These are phyloP conservation scores for Mimosa pudica DNA, from an alignment of 306 rosid species.

Conservation along the genomic window DNA sequence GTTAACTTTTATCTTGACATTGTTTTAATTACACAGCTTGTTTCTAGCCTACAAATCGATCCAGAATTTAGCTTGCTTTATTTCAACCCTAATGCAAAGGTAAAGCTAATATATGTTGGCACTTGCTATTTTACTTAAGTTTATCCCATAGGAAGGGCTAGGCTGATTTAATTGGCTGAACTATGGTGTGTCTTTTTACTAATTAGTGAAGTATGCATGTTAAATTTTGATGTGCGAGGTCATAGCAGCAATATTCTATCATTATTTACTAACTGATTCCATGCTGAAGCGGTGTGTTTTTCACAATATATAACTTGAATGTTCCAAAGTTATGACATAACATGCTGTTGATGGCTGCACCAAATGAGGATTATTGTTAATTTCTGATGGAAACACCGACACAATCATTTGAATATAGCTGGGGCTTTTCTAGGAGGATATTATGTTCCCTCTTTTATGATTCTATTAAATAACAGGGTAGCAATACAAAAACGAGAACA, in stretches of 20 bases:
- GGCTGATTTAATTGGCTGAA: neutral
- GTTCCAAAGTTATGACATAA: conserved; percentile 15
- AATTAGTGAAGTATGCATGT: neutral
- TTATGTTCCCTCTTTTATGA: neutral
- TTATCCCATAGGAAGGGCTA: conserved; percentile 3
- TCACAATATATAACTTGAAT: neutral
- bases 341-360: conserved; percentile 22
- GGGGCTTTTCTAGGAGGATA: neutral
- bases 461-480: neutral
- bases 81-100: conserved; percentile 83
- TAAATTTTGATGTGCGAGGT: conserved; percentile 19
- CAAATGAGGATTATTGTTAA: neutral
- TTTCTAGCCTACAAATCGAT: conserved; percentile 73
- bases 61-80: conserved; percentile 75
- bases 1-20: conserved; percentile 45
- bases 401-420: neutral
- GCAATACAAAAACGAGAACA: neutral
- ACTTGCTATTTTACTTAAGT: neutral
- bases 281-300: conserved; percentile 11
- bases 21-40: conserved; percentile 68
- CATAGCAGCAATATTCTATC: conserved; percentile 16
- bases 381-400: neutral
- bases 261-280: conserved; percentile 10
- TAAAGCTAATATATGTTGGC: conserved; percentile 35
- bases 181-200: conserved; percentile 18